Conservation (phyloP, 164 flowering plant genomes). For the Kingdonia uniflora region DNA sequence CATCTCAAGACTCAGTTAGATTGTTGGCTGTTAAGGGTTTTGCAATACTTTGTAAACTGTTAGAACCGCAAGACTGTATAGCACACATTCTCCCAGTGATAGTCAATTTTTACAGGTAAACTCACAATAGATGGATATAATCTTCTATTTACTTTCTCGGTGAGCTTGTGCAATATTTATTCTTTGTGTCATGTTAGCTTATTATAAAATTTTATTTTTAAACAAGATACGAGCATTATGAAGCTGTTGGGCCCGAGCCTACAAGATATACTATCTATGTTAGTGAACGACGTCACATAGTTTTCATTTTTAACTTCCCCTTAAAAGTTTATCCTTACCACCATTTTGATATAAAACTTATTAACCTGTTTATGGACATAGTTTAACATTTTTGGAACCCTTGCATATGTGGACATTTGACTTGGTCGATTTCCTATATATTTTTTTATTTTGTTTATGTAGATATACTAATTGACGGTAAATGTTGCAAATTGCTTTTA, state of each 20-base stretch:
- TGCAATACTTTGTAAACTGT: constrained; percentile 88
- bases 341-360: neutral
- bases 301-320: too few relatives aligned
- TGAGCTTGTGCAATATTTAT: neutral
- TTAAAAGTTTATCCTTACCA: too few relatives aligned
- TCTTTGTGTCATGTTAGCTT: too few relatives aligned
- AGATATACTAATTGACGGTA: neutral
- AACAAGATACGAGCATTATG: constrained; percentile 92
- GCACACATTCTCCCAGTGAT: constrained; percentile 93
- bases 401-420: neutral
- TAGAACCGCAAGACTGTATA: constrained; percentile 90
- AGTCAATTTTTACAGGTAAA: constrained; percentile 90
- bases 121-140: neutral
- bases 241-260: constrained; percentile 96
- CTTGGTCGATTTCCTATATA: neutral
- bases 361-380: neutral
- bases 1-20: constrained; percentile 97
- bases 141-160: neutral
- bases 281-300: neutral
- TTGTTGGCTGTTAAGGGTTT: constrained; percentile 94
- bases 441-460: too few relatives aligned
- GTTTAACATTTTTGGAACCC: neutral
- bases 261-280: constrained; percentile 42
- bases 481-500: too few relatives aligned
- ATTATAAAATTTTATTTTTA: neutral